Evolutionary conservation across 495 filamentous ascomycete genomes (phyloP), one percentile per base, ranked within the genome.

Genomic region (Xylaria palmicola): DNA sequence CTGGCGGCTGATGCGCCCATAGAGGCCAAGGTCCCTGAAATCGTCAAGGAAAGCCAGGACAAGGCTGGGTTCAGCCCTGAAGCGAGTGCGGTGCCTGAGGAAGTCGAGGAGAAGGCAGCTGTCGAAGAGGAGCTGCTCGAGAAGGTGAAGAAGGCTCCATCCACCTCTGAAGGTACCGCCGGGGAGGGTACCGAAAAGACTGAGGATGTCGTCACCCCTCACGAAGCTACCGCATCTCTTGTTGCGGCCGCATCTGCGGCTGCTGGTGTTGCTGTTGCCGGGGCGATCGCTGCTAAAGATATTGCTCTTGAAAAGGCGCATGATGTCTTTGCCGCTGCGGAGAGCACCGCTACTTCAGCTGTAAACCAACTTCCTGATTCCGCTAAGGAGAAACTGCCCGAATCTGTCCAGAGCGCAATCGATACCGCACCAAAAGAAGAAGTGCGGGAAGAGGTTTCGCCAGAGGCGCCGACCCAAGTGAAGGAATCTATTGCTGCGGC

Each of bases 1-100:
- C 81, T 95, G 43, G 91, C 90, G 26, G 90, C 79, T 37, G 68
- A 75, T 22, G 90, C 90, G 37, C 91, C 90, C 20, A 74, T 88
- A 7, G 90, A 93, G 72, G 64, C 74, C 60, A 77, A 75, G 65
- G 85, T 90, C 9, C 89, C 89, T 29, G 80, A 86, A 37, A 75
- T 88, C 13, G 88, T 91, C 43, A 84, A 81, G 66, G 79, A 91
- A 63, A 87, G 83, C 73, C 86, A 90, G 62, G 75, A 84, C 64
- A 79, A 83, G 68, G 86, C 86, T 12, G 59, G 83, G 26, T 72
- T 73, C 19, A 74, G 74, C 9, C 81, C 88, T 6, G 88, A 88
- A 67, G 88, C 87, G 15, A 83, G 84, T 61, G 83, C 72, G 12
- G 75, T 83, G 27, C 69, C 73, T 32, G 78, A 83, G 54, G 83